phyloP scores from a whole-genome alignment of 805 yeast genomes.

The Torulaspora quercuum region DNA sequence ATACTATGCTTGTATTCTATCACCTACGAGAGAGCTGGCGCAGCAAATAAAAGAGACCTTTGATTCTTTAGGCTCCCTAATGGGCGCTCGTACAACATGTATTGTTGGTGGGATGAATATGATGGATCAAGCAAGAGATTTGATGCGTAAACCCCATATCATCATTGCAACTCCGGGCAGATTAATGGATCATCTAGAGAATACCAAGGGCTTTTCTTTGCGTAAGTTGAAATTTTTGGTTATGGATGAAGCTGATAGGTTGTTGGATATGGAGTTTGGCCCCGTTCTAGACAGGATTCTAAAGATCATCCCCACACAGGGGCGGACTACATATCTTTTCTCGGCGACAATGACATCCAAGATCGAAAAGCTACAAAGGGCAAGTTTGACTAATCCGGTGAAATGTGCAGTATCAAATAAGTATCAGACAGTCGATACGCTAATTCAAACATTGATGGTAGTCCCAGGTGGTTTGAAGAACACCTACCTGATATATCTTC shows the following conservation, averaged over 20 bases:
- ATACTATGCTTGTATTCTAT: constrained; percentile 81
- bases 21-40: constrained; percentile 83
- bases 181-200: constrained; percentile 87
- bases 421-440: constrained; percentile 91
- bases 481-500: constrained; percentile 74
- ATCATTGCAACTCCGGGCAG: constrained; percentile 96
- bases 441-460: constrained; percentile 82
- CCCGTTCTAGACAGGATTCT: constrained; percentile 87
- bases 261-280: constrained; percentile 94
- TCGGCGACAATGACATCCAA: constrained; percentile 98
- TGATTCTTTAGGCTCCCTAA: constrained; percentile 83
- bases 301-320: constrained; percentile 74
- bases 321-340: constrained; percentile 77
- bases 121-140: constrained; percentile 95
- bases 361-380: constrained; percentile 91
- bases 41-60: constrained; percentile 90
- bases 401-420: constrained; percentile 85
- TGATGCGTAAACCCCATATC: constrained; percentile 90
- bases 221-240: constrained; percentile 76
- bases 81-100: constrained; percentile 89
- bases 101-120: constrained; percentile 97
- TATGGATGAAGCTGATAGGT: constrained; percentile 96
- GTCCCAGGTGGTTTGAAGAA: constrained; percentile 91
- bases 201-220: constrained; percentile 84
- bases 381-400: constrained; percentile 84